Conservation (phyloP, 2,329 filamentous ascomycete genomes). For the Endocalyx cinctus region DNA sequence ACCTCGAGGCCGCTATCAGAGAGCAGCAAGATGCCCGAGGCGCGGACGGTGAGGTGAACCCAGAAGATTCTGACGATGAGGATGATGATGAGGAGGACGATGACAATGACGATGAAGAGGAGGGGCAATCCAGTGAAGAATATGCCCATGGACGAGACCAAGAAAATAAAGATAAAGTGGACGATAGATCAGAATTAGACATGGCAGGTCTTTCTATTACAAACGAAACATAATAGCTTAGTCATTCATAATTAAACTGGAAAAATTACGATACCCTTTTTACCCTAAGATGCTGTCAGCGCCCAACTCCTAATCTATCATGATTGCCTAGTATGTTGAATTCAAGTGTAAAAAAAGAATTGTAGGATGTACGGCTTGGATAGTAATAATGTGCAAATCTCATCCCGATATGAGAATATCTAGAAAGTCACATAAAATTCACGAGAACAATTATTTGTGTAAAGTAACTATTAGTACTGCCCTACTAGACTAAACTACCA, state of each 20-base stretch:
- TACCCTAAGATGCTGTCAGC: too few species aligned
- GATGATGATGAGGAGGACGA: slow-evolving; percentile 27
- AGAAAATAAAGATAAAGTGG: slow-evolving; percentile 24
- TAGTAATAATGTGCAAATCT: too few species aligned
- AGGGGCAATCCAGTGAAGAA: slow-evolving; percentile 25
- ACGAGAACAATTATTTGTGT: slow-evolving; percentile 1
- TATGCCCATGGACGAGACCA: slow-evolving; percentile 21
- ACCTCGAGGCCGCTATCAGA: slow-evolving; percentile 85
- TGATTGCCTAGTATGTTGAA: too few species aligned
- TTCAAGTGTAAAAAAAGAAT: too few species aligned
- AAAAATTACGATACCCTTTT: slow-evolving; percentile 18
- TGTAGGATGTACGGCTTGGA: too few species aligned
- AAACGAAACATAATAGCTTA: slow-evolving; percentile 22
- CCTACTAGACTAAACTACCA: slow-evolving; percentile 23
- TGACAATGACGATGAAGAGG: slow-evolving; percentile 30
- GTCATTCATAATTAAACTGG: too few species aligned
- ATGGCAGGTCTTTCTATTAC: slow-evolving; percentile 20
- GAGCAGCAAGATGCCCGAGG: slow-evolving; percentile 58
- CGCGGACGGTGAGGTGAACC: slow-evolving; percentile 29
- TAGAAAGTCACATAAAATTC: neutral
- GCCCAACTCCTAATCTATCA: too few species aligned
- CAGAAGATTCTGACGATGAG: slow-evolving; percentile 32
- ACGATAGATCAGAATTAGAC: slow-evolving; percentile 15
- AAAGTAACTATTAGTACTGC: slow-evolving; percentile 21
- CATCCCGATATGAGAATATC: too few species aligned